These are phyloP conservation scores for Dendryphion nanum DNA, from an alignment of 2,329 filamentous ascomycete genomes.

Conservation along the genomic window DNA sequence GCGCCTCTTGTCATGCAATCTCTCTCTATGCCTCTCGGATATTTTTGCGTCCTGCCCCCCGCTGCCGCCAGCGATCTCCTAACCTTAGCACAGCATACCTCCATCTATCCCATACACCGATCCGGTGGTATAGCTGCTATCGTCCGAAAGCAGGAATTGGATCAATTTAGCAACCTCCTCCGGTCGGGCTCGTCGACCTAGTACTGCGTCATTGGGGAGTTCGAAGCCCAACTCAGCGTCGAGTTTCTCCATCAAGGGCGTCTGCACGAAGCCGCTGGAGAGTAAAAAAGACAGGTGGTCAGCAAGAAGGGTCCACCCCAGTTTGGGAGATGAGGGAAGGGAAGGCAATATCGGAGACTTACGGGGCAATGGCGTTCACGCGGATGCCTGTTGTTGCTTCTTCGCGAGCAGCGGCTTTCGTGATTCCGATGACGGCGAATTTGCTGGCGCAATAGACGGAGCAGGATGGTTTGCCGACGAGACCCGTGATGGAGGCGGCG, in stretches of 20 bases:
- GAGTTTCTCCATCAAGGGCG: slow-evolving; percentile 13
- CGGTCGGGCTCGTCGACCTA: slow-evolving; percentile 10
- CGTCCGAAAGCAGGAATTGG: slow-evolving; percentile 14
- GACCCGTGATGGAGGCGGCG: slow-evolving; percentile 51
- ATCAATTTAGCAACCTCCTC: slow-evolving; percentile 16
- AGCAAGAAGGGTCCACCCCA: background rate
- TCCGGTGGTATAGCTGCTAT: slow-evolving; percentile 17
- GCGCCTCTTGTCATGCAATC: too few relatives aligned
- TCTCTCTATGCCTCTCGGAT: too few relatives aligned
- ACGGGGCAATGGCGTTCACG: slow-evolving; percentile 46
- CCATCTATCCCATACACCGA: slow-evolving; percentile 17
- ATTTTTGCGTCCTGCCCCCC: too few relatives aligned
- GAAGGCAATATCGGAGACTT: slow-evolving; percentile 19
- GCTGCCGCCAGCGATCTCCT: too few relatives aligned
- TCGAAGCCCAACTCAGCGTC: slow-evolving; percentile 8
- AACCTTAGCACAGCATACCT: slow-evolving; percentile 14
- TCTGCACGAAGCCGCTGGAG: slow-evolving; percentile 16
- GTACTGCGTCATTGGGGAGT: slow-evolving; percentile 10
- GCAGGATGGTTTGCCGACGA: slow-evolving; percentile 31
- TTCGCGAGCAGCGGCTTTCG: slow-evolving; percentile 40
- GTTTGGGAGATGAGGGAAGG: background rate
- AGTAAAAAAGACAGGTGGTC: too few relatives aligned
- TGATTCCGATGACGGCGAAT: slow-evolving; percentile 29
- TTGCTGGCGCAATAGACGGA: slow-evolving; percentile 24
- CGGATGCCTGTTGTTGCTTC: slow-evolving; percentile 33